Evolutionary conservation across 805 yeast genomes (phyloP).

Genomic region (Starmerella potacharoeniae): DNA sequence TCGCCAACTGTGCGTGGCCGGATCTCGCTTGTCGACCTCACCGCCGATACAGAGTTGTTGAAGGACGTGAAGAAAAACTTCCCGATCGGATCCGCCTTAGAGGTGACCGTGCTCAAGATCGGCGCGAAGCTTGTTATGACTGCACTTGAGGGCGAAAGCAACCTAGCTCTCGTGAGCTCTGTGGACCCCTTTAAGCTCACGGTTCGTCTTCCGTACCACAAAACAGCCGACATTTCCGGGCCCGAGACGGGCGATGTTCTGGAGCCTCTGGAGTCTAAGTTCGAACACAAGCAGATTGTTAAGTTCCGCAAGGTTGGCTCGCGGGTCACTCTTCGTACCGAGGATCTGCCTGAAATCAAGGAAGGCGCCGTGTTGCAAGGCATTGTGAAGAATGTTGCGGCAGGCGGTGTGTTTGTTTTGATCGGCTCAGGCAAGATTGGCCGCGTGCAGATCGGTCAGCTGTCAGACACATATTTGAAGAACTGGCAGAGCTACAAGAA

Average conservation of each 20-base stretch:
- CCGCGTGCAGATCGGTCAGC: conserved; percentile 66
- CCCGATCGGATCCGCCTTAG: conserved; percentile 64
- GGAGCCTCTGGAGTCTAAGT: conserved; percentile 28
- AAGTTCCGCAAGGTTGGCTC: not conserved
- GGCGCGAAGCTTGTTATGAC: conserved; percentile 31
- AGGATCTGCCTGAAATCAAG: not conserved
- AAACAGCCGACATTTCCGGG: conserved; percentile 53
- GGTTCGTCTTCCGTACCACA: conserved; percentile 54
- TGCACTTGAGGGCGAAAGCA: conserved; percentile 36
- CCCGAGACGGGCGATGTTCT: conserved; percentile 71
- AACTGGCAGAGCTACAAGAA: conserved; percentile 79
- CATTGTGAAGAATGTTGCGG: conserved; percentile 61
- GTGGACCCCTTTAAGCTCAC: conserved; percentile 49
- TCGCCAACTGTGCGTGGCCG: conserved; percentile 60
- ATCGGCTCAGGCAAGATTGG: conserved; percentile 63
- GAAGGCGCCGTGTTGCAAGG: conserved; percentile 67
- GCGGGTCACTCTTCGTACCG: conserved; percentile 48
- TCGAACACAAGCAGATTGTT: conserved; percentile 39
- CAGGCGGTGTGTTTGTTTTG: conserved; percentile 64
- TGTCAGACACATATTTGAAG: conserved; percentile 68
- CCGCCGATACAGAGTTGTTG: conserved; percentile 39
- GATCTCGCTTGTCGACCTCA: conserved; percentile 51
- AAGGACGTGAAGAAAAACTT: conserved; percentile 42
- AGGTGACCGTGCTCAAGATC: conserved; percentile 42
- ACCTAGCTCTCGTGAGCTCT: conserved; percentile 54